Percentiles rank a stretch among this genome's conserved stretches.
phyloP scores from a whole-genome alignment of 2,329 filamentous ascomycete genomes.

The Chaetoscypha palmicola region DNA sequence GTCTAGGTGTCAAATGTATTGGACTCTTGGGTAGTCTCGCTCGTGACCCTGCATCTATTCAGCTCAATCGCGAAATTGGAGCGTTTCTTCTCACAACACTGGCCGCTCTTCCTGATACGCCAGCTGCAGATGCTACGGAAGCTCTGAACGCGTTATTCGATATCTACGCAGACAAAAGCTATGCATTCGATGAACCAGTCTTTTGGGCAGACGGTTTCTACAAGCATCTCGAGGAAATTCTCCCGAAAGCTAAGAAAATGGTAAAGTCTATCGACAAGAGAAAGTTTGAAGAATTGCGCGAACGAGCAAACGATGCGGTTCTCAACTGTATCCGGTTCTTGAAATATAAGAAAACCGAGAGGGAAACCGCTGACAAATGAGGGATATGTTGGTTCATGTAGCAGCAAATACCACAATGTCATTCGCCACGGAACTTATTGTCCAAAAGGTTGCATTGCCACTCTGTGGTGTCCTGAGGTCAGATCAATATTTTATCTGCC shows the following conservation, averaged over 20 bases:
- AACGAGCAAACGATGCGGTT: conserved; percentile 52
- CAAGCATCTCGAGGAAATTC: conserved; percentile 47
- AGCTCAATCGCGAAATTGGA: conserved; percentile 55
- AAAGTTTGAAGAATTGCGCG: conserved; percentile 47
- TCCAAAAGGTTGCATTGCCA: too few species aligned
- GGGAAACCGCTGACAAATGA: too few species aligned
- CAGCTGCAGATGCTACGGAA: conserved; percentile 53
- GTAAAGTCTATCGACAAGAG: conserved; percentile 57
- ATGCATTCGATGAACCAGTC: conserved; percentile 51
- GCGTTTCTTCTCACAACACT: conserved; percentile 54
- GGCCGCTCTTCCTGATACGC: conserved; percentile 43
- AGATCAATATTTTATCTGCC: too few species aligned
- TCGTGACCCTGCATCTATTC: conserved; percentile 44
- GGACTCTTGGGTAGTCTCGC: conserved; percentile 60
- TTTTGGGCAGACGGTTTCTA: conserved; percentile 58
- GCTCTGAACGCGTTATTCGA: conserved; percentile 61
- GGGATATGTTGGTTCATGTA: too few species aligned
- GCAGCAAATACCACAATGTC: too few species aligned
- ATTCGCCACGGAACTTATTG: too few species aligned
- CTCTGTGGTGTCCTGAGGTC: too few species aligned
- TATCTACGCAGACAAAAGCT: conserved; percentile 56
- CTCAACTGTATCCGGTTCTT: conserved; percentile 57
- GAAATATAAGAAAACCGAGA: conserved; percentile 48
- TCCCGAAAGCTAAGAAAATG: conserved; percentile 48
- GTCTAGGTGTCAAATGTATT: conserved; percentile 58